Base-by-base conservation (phyloP, 352 stramenopile species). In the Phytopythium delawarense region DNA sequence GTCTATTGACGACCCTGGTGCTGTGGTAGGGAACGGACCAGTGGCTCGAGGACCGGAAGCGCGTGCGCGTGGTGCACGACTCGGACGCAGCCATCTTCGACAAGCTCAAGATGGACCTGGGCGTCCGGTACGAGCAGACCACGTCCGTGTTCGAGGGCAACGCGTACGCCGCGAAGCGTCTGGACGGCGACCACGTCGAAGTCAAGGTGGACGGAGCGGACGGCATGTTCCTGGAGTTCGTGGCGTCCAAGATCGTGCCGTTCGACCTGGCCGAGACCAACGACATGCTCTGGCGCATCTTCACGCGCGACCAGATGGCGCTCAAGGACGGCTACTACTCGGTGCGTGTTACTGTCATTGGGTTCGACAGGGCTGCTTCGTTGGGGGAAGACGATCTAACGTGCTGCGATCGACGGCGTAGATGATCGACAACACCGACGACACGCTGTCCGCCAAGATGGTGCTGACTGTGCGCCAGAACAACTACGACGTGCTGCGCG, bases 191-290 rank as follows among this genome's bases (percentile, higher is more conserved):
- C 7, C 52, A 75, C 37, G 57, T 75, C 28, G 62, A 72, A 20
- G 59, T 75, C 35, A 75, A 72, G 28, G 65, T 61, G 32, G 65
- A 75, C 54, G 65, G 69, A 2, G n/a, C 32, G 30, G 65, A 65
- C 11, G 65, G 65, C 18, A 75, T 75, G 65, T 72, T 75, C 35
- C 66, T 72, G 53, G 69, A 72, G 55, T 72, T 75, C 57, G 16
- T 75, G 15, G 13, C 54, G 2, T 65, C 69, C 8, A 72, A 75
- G 21, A 48, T 73, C 18, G 35, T 75, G 7, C 69, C 69, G 6
- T 75, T 75, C 28, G 69, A 59, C 9, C 9, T 72, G 16, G 54
- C 66, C 5, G 55, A 64, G 15, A 72, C 65, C 13, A 64, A 42
- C 12, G 64, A 52, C 13, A 49, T 66, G 21, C 62, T 75, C 20